Conservation (phyloP, 1,284 basidiomycete species). For the Bondarzewia mesenterica region DNA sequence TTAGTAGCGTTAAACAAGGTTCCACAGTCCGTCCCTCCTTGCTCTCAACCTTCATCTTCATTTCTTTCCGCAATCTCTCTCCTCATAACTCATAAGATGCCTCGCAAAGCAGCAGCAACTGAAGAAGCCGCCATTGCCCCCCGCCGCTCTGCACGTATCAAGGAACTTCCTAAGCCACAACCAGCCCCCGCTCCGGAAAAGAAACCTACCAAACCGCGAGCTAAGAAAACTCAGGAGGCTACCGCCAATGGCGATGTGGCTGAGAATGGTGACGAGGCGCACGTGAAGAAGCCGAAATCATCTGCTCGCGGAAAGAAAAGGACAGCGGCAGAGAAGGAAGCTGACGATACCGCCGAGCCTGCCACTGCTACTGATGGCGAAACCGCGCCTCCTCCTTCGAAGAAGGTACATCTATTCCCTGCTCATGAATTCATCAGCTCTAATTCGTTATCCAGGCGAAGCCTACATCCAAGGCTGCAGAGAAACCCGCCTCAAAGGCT, state of each 20-base stretch:
- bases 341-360: conserved; percentile 16
- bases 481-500: too few species aligned
- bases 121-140: conserved; percentile 35
- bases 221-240: conserved; percentile 39
- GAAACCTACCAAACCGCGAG: conserved; percentile 49
- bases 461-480: conserved; percentile 18
- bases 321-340: conserved; percentile 24
- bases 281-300: conserved; percentile 47
- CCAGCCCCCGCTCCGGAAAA: conserved; percentile 38
- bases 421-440: not conserved
- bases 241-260: conserved; percentile 21
- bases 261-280: conserved; percentile 31
- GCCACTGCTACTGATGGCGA: conserved; percentile 16
- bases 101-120: conserved; percentile 46
- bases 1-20: conserved; percentile 15
- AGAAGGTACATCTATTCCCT: conserved; percentile 25
- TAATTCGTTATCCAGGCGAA: conserved; percentile 19
- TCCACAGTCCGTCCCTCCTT: conserved; percentile 10
- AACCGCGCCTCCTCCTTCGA: conserved; percentile 24
- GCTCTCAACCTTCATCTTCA: conserved; percentile 13
- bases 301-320: conserved; percentile 49
- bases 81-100: conserved; percentile 33
- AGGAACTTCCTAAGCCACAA: conserved; percentile 50
- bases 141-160: conserved; percentile 67
- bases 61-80: conserved; percentile 12